Conservation (phyloP, 768 basidiomycete genomes). For the Saitozyma podzolica region DNA sequence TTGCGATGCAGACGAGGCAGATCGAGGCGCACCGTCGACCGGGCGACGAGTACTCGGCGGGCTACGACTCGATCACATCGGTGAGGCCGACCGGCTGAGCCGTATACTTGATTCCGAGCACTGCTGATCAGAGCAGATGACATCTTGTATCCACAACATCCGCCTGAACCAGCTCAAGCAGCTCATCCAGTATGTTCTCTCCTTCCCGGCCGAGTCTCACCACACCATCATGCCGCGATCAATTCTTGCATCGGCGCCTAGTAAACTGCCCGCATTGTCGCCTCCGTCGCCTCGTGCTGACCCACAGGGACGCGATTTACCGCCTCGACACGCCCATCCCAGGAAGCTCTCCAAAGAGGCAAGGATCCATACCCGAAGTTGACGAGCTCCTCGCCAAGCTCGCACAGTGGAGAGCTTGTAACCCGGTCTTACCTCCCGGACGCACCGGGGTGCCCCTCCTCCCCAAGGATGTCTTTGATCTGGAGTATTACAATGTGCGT, state of each 20-base stretch:
- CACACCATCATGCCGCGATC: no score
- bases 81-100: slow-evolving; percentile 7
- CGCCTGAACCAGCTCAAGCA: slow-evolving; percentile 38
- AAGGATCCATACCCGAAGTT: slow-evolving; percentile 20
- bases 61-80: slow-evolving; percentile 34
- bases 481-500: slow-evolving; percentile 36
- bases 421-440: slow-evolving; percentile 17
- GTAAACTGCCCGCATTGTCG: not conserved
- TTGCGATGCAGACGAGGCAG: slow-evolving; percentile 32
- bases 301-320: slow-evolving; percentile 26
- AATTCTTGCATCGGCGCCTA: not conserved
- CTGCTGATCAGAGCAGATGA: slow-evolving; percentile 29
- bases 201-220: no score
- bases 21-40: slow-evolving; percentile 22
- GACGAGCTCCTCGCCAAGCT: slow-evolving; percentile 23
- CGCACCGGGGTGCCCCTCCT: slow-evolving; percentile 27
- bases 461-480: slow-evolving; percentile 19
- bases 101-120: not conserved
- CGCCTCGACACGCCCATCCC: slow-evolving; percentile 27
- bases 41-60: slow-evolving; percentile 30
- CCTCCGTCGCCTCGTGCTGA: not conserved
- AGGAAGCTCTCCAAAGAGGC: slow-evolving; percentile 5
- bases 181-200: slow-evolving; percentile 28
- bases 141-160: slow-evolving; percentile 38
- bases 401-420: slow-evolving; percentile 22